Evolutionary conservation across 768 basidiomycete species (phyloP).

Genomic region (Gloeopeniophorella convolvens): DNA sequence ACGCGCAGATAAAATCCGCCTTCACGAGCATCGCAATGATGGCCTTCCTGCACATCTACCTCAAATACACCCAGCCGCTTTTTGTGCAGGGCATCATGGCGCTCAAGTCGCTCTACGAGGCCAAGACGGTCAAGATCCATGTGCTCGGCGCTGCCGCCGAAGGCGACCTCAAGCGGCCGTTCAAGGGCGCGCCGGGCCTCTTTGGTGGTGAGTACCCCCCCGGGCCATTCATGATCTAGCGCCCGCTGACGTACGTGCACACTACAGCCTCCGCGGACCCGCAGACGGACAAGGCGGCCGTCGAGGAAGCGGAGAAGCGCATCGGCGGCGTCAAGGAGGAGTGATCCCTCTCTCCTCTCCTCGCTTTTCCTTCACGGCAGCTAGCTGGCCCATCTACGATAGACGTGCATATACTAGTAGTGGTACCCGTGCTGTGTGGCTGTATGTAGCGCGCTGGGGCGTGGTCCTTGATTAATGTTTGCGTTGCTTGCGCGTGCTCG

Average conservation of each 20-base stretch:
- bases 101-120: slow-evolving; percentile 84
- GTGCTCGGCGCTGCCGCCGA: slow-evolving; percentile 71
- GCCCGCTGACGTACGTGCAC: neutral
- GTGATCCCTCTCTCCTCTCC: neutral
- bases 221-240: slow-evolving; percentile 2
- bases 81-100: slow-evolving; percentile 96
- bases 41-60: slow-evolving; percentile 87
- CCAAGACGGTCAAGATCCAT: slow-evolving; percentile 78
- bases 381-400: too few relatives aligned
- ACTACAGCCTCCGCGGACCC: slow-evolving; percentile 51
- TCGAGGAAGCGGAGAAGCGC: slow-evolving; percentile 86
- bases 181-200: slow-evolving; percentile 64
- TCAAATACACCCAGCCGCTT: slow-evolving; percentile 93
- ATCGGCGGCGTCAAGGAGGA: slow-evolving; percentile 71
- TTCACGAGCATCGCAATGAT: slow-evolving; percentile 82
- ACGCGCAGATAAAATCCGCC: slow-evolving; percentile 54
- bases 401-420: too few relatives aligned
- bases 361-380: too few relatives aligned
- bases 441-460: too few relatives aligned
- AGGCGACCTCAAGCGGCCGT: slow-evolving; percentile 87
- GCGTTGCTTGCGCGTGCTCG: too few relatives aligned
- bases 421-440: too few relatives aligned
- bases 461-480: too few relatives aligned
- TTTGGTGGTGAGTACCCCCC: slow-evolving; percentile 52
- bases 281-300: slow-evolving; percentile 77